Percentiles rank a stretch among this genome's conserved stretches.
These are phyloP conservation scores for Eimeria sp. DNA, from an alignment of 169 alveolate species.

Conservation along the genomic window DNA sequence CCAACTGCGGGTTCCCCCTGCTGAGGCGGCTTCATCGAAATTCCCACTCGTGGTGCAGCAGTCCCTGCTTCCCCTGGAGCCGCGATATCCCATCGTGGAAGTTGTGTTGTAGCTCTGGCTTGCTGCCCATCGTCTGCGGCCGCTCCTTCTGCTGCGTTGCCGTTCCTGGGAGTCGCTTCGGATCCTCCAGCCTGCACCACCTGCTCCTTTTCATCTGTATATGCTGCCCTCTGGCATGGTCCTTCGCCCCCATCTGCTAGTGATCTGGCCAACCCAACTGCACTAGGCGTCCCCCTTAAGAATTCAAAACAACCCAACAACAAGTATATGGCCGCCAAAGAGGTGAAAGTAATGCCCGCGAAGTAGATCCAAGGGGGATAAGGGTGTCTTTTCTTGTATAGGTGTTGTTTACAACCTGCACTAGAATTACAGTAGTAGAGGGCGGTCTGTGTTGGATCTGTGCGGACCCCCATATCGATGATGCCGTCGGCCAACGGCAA, in stretches of 20 bases:
- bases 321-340: neutral
- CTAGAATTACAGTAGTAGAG: neutral
- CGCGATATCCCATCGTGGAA: too few species aligned
- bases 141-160: neutral
- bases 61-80: too few species aligned
- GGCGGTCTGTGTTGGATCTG: neutral
- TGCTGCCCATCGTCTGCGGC: too few species aligned
- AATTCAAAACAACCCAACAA: neutral
- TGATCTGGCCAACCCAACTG: neutral
- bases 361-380: neutral
- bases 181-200: neutral
- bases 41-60: too few species aligned
- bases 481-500: neutral
- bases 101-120: too few species aligned
- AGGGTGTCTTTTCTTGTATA: neutral
- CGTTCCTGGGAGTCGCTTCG: neutral
- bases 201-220: neutral
- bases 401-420: neutral
- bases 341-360: neutral
- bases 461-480: neutral
- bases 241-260: neutral
- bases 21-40: too few species aligned
- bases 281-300: neutral
- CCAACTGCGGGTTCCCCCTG: too few species aligned
- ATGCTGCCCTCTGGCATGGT: neutral